Conservation (phyloP, 1,139 yeast species). For the Suhomyces bokatorum region DNA sequence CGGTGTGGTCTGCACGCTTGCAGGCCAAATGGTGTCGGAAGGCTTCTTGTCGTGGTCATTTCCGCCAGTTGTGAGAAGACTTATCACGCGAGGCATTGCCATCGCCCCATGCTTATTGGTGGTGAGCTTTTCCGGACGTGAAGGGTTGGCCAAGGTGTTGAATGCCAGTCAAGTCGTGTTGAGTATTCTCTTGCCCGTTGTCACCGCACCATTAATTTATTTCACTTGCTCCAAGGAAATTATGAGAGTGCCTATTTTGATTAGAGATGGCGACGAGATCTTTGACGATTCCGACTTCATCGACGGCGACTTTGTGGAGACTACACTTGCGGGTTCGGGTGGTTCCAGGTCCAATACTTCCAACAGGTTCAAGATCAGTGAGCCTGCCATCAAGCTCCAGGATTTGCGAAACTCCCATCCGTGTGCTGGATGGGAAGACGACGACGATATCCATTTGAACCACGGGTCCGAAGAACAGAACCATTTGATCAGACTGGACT, state of each 20-base stretch:
- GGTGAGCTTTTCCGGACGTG: conserved; percentile 75
- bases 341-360: conserved; percentile 3
- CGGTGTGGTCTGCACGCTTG: conserved; percentile 95
- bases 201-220: conserved; percentile 84
- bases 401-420: conserved; percentile 47
- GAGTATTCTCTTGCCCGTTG: conserved; percentile 81
- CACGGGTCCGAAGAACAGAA: conserved; percentile 14
- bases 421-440: conserved; percentile 48
- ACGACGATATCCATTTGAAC: conserved; percentile 22
- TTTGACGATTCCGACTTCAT: conserved; percentile 15
- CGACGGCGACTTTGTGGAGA: conserved; percentile 19
- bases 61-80: conserved; percentile 82
- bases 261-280: conserved; percentile 33
- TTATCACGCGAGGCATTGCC: conserved; percentile 81
- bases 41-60: conserved; percentile 87
- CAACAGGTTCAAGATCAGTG: conserved; percentile 32
- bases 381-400: conserved; percentile 46
- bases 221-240: conserved; percentile 74
- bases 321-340: conserved; percentile 5
- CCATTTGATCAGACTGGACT: conserved; percentile 1
- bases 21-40: conserved; percentile 96
- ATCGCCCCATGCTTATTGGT: conserved; percentile 86
- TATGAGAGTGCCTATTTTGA: conserved; percentile 69
- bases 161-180: conserved; percentile 88
- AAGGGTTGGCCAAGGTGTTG: conserved; percentile 77